Evolutionary conservation across 2,329 filamentous ascomycete species (phyloP), one percentile per base, ranked within the genome.

Genomic region (Pseudonectria buxi): DNA sequence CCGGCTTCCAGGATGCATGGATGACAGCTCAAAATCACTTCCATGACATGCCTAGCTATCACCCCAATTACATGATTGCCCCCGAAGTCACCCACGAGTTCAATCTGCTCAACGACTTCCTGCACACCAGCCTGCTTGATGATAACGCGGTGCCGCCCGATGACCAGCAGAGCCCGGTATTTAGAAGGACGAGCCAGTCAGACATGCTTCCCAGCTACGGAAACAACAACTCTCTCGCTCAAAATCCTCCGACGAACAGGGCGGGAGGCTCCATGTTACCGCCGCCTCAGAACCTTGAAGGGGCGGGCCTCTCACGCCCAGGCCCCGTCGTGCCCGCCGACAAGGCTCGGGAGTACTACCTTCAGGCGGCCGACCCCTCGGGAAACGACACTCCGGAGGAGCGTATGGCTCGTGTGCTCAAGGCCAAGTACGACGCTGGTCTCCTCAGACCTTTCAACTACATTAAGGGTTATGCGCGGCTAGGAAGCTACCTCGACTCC

Each of bases 381-480:
- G 90, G 90, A 34, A 76, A 77, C 50, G 74, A 87, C 49, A 84
- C 83, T 14, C 88, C 92, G 10, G 89, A 95, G 61, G 87, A 95
- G 59, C 83, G 92, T 41, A 95, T 98, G 86, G 84, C 90, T 54
- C 87, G 92, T 50, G 77, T 98, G 6, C 76, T 98, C 37, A 86
- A 84, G 58, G 92, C 92, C 44, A 98, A 98, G 62, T 94, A 95
- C 62, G 89, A 96, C 49, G 92, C 92, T 1, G 92, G 92, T 2
- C 72, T 98, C 54, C 69, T 98, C 39, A 92, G 89, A 56, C 92
- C 92, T 2, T 98, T 98, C 72, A 96, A 96, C 65, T 98, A 98
- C 61, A 86, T 96, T 50, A 94, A 94, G 55, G 92, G 92, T 10
- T 98, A 98, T 60, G 83, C 87, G 10, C 78, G 88, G 24, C 69